phyloP scores from a whole-genome alignment of 2,329 filamentous ascomycete species.

The Chaetomium strumarium region DNA sequence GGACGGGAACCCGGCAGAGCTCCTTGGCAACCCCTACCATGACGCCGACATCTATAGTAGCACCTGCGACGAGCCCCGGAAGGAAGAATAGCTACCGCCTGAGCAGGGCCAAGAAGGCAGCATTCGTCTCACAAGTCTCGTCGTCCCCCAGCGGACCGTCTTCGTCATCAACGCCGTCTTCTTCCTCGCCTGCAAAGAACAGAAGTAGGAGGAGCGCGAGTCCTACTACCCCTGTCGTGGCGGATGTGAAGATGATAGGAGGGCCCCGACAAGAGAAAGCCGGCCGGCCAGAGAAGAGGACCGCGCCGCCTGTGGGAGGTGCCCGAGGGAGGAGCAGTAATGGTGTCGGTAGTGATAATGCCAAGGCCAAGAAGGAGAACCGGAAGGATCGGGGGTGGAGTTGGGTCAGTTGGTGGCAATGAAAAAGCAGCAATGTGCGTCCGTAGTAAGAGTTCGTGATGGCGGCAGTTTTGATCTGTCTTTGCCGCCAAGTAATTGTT shows the following conservation, averaged over 20 bases:
- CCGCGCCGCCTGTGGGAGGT: not conserved
- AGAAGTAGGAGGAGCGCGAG: too few relatives aligned
- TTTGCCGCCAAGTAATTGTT: too few relatives aligned
- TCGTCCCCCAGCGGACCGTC: not conserved
- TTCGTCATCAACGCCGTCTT: not conserved
- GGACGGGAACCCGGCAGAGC: not conserved
- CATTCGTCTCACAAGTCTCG: not conserved
- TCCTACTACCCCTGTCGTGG: not conserved
- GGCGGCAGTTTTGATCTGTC: not conserved
- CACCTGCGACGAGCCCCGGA: not conserved
- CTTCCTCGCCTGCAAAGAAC: not conserved
- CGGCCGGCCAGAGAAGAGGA: not conserved
- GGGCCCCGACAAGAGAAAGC: not conserved
- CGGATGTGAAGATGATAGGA: not conserved
- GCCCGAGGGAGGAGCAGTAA: not conserved
- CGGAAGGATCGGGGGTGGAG: conserved; percentile 14
- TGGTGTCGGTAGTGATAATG: not conserved
- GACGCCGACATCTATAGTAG: too few relatives aligned
- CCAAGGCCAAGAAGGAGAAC: conserved; percentile 13
- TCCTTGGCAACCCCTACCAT: too few relatives aligned
- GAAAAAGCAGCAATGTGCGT: not conserved
- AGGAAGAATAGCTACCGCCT: not conserved
- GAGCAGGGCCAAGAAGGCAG: not conserved
- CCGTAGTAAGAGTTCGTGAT: not conserved
- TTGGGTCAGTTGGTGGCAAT: conserved; percentile 21